These are phyloP conservation scores for Magnusiomyces magnusii DNA, from an alignment of 1,139 yeast genomes.

Conservation along the genomic window DNA sequence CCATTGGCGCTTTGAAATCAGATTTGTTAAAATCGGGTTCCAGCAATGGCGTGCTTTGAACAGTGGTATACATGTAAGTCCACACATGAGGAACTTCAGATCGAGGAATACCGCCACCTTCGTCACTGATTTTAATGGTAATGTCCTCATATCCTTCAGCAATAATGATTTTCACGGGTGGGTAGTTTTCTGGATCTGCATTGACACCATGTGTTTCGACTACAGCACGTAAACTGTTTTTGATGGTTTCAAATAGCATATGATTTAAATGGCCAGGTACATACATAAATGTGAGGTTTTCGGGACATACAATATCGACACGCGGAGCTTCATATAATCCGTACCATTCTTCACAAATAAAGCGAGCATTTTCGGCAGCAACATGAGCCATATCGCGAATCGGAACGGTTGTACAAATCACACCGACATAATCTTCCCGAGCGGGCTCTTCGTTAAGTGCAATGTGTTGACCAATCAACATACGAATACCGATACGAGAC, in stretches of 20 bases:
- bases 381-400: slow-evolving; percentile 73
- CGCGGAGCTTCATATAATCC: slow-evolving; percentile 77
- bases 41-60: slow-evolving; percentile 60
- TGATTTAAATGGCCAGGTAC: slow-evolving; percentile 88
- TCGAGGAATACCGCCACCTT: slow-evolving; percentile 91
- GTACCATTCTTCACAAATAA: slow-evolving; percentile 81
- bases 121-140: slow-evolving; percentile 87
- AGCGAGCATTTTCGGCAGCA: slow-evolving; percentile 80
- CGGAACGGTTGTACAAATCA: slow-evolving; percentile 73
- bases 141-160: slow-evolving; percentile 91
- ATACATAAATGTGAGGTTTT: slow-evolving; percentile 68
- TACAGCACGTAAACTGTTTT: slow-evolving; percentile 77
- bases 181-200: slow-evolving; percentile 57
- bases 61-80: slow-evolving; percentile 90
- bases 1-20: slow-evolving; percentile 83
- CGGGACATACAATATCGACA: slow-evolving; percentile 66
- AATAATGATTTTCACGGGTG: slow-evolving; percentile 79
- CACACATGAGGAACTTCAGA: slow-evolving; percentile 79
- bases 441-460: slow-evolving; percentile 59
- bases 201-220: slow-evolving; percentile 58
- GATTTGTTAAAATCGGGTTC: slow-evolving; percentile 47
- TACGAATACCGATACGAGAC: slow-evolving; percentile 82
- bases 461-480: slow-evolving; percentile 85
- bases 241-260: slow-evolving; percentile 78
- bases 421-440: slow-evolving; percentile 66